Evolutionary conservation across 1,284 basidiomycete species (phyloP).

Genomic region (Boletus sp.): DNA sequence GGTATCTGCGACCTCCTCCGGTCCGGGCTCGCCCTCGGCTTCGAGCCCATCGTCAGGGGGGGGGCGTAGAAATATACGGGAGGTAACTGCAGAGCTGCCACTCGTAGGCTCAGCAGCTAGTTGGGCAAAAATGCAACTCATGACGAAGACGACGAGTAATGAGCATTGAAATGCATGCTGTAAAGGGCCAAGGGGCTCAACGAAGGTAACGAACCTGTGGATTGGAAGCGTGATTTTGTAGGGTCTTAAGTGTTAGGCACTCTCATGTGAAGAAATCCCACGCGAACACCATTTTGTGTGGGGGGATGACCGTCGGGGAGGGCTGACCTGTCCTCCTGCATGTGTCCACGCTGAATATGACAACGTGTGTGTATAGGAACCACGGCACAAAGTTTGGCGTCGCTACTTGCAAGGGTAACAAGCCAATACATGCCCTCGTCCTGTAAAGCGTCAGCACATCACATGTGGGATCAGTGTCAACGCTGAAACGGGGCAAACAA

Average conservation of each 20-base stretch:
- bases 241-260: not conserved
- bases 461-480: too few species aligned
- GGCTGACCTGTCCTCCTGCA: not conserved
- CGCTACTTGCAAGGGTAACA: not conserved
- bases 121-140: not conserved
- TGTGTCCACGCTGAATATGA: not conserved
- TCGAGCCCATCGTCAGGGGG: not conserved
- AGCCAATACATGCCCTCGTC: not conserved
- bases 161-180: not conserved
- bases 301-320: not conserved
- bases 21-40: not conserved
- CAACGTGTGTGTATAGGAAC: not conserved
- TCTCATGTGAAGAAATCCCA: not conserved
- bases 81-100: too few species aligned
- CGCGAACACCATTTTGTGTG: not conserved
- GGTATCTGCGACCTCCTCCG: not conserved
- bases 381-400: not conserved
- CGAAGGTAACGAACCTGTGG: not conserved
- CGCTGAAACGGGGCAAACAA: not conserved
- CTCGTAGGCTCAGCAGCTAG: too few species aligned
- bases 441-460: too few species aligned
- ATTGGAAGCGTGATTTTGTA: not conserved
- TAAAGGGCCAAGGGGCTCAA: too few species aligned
- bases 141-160: not conserved
- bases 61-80: constrained; percentile 6